Evolutionary conservation across 805 yeast genomes (phyloP), one percentile per base, ranked within the genome.

Genomic region (Wickerhamiella vanderwaltii): DNA sequence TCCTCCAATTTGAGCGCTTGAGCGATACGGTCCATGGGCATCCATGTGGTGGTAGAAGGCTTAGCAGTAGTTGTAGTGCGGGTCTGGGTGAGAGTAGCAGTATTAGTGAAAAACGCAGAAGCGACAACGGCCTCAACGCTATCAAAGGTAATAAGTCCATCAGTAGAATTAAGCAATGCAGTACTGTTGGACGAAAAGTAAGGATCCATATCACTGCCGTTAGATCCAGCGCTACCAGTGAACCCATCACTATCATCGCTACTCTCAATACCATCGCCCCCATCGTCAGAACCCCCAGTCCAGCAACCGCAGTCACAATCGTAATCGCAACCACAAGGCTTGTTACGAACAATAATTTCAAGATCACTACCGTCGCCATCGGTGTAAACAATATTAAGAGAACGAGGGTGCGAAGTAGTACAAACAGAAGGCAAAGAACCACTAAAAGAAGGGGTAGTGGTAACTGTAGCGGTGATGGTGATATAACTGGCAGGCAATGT

Each of bases 301-400:
- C 16, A 25, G 25, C 26, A 35, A 16, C 28, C 39, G 22, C 43
- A 41, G 28, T 41, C 44, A 18, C 31, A n/a, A 18, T 34, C 38
- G 7, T 30, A 47, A 6, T 17, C 17, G 20, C 35, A 35, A n/a
- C 41, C 44, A 15, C 32, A 32, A 9, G 46, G 32, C 3, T 39
- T 20, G 9, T 48, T 26, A 17, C 38, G 48, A 11, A 46, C 39
- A n/a, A 43, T 48, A 1, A 51, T 48, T 13, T 50, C 53, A 5
- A 51, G 13, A 11, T 45, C 48, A 3, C 49, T 53, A 2, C 25
- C 33, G 25, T 49, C 54, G n/a, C 48, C 32, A 31, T 49, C 49
- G 9, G 33, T 36, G 30, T 39, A 51, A 12, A 36, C 32, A 33
- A 51, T 49, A 12, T 31, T 23, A 24, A 51, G 43, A 15, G 40